Evolutionary conservation across 2,329 filamentous ascomycete species (phyloP).

Genomic region (Colletotrichum spinosum): DNA sequence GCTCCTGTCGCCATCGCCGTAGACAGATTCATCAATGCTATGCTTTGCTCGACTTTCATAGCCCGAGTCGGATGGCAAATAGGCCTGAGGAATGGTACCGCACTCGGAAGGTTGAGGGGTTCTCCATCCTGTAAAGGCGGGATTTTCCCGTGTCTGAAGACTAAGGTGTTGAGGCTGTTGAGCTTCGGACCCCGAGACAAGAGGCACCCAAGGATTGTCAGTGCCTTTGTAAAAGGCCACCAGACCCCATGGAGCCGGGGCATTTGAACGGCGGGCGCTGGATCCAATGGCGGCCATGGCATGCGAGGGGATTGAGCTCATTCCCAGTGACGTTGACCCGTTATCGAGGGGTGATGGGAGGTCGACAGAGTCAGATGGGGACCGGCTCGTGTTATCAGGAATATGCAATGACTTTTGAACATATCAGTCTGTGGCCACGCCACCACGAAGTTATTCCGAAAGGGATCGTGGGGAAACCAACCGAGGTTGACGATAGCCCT

Average conservation of each 20-base stretch:
- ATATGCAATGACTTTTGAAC: slow-evolving; percentile 18
- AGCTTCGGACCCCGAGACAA: slow-evolving; percentile 43
- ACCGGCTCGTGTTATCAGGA: slow-evolving; percentile 9
- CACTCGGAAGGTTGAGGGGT: slow-evolving; percentile 52
- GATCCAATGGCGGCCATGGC: background rate
- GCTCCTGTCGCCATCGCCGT: slow-evolving; percentile 54
- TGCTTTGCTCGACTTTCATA: slow-evolving; percentile 57
- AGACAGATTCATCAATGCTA: slow-evolving; percentile 58
- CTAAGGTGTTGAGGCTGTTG: slow-evolving; percentile 46
- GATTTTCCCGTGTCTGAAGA: slow-evolving; percentile 39
- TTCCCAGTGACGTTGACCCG: slow-evolving; percentile 10
- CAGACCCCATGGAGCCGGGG: slow-evolving; percentile 41
- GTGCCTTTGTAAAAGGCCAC: slow-evolving; percentile 51
- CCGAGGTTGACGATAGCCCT: background rate
- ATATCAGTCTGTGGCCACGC: too few species aligned
- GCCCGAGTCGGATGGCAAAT: slow-evolving; percentile 57
- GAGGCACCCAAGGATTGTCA: slow-evolving; percentile 59
- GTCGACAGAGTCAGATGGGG: slow-evolving; percentile 6
- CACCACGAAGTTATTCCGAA: background rate
- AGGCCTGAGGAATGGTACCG: slow-evolving; percentile 48
- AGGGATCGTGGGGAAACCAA: slow-evolving; percentile 1
- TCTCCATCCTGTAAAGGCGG: slow-evolving; percentile 48
- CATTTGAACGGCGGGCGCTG: background rate
- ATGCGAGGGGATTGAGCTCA: slow-evolving; percentile 27
- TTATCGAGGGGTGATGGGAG: slow-evolving; percentile 2